Conservation (phyloP, 176 grass and related monocot species). For the Carex littledalei region DNA sequence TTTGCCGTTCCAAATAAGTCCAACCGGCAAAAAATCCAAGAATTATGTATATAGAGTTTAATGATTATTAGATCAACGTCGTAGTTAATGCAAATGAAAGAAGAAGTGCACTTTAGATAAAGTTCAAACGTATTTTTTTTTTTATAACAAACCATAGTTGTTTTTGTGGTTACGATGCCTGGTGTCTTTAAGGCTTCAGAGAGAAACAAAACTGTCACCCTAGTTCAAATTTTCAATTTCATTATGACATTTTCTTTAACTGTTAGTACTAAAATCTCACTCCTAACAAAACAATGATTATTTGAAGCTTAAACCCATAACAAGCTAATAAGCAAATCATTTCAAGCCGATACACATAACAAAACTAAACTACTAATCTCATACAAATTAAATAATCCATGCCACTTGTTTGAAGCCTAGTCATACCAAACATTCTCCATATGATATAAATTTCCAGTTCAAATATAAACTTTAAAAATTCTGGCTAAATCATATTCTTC, state of each 20-base stretch:
- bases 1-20: too few species aligned
- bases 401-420: not conserved
- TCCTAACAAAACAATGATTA: not conserved
- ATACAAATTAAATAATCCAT: not conserved
- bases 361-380: not conserved
- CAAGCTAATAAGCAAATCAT: not conserved
- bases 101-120: too few species aligned
- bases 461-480: not conserved
- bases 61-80: too few species aligned
- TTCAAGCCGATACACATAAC: not conserved
- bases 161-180: too few species aligned
- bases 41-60: too few species aligned
- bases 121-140: too few species aligned
- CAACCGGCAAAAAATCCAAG: too few species aligned
- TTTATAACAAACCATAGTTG: too few species aligned
- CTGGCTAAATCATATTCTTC: not conserved
- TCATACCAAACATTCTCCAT: not conserved
- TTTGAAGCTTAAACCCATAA: not conserved
- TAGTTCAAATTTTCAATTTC: too few species aligned
- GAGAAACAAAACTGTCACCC: too few species aligned
- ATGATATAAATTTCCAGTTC: not conserved
- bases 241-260: not conserved
- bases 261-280: not conserved
- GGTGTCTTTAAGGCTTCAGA: too few species aligned
- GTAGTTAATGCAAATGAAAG: too few species aligned